A percentile compares a stretch with the other conserved stretches of the same genome.
Evolutionary conservation across 768 basidiomycete species (phyloP).

Genomic region (Asterophora parasitica): DNA sequence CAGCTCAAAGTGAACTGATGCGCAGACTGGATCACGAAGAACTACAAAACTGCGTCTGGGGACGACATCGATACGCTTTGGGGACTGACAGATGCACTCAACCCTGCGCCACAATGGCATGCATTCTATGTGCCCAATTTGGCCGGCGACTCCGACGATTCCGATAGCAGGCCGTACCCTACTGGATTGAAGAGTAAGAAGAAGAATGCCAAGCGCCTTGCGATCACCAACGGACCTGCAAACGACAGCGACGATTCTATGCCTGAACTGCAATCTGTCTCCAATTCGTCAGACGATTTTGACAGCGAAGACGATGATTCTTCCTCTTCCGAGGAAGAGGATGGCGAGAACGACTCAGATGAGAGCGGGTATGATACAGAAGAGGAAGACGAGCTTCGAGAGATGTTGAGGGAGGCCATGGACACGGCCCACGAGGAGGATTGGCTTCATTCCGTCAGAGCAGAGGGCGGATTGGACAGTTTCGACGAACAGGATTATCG

Average conservation of each 20-base stretch:
- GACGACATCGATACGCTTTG: slow-evolving; percentile 59
- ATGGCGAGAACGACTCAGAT: slow-evolving; percentile 29
- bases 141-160: slow-evolving; percentile 25
- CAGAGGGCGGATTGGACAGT: slow-evolving; percentile 36
- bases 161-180: slow-evolving; percentile 17
- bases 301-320: slow-evolving; percentile 28
- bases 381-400: slow-evolving; percentile 61
- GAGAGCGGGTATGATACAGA: slow-evolving; percentile 58
- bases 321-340: slow-evolving; percentile 34
- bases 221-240: slow-evolving; percentile 46
- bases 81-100: slow-evolving; percentile 49
- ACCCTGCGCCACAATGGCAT: slow-evolving; percentile 58
- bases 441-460: slow-evolving; percentile 46
- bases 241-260: slow-evolving; percentile 49
- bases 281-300: slow-evolving; percentile 50
- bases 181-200: slow-evolving; percentile 16
- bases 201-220: slow-evolving; percentile 35
- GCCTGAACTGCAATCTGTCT: slow-evolving; percentile 64
- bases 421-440: slow-evolving; percentile 58
- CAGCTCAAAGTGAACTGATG: slow-evolving; percentile 7
- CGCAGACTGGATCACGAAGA: slow-evolving; percentile 34
- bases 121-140: slow-evolving; percentile 31
- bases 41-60: slow-evolving; percentile 50
- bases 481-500: slow-evolving; percentile 41
- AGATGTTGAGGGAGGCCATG: slow-evolving; percentile 68